Base-by-base conservation (phyloP, 768 basidiomycete genomes). In the Boletus subparvulus region DNA sequence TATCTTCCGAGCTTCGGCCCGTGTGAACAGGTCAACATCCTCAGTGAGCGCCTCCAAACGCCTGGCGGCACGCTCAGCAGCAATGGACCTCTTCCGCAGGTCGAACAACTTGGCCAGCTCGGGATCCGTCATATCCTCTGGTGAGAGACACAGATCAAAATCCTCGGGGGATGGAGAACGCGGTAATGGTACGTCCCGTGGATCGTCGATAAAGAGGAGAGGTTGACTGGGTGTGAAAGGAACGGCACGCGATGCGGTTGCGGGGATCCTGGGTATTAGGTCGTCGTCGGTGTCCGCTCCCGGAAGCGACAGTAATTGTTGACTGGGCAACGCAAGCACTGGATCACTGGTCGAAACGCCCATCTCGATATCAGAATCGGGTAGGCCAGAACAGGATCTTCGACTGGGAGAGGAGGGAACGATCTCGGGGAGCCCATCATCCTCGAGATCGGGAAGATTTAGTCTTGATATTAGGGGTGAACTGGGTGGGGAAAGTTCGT, bases 81-180 rank as follows among this genome's bases (percentile, higher is more conserved):
- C 65, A 19, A 73, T 55, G 40, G 70, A 68, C 60, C 73, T 68
- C 65, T 72, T 74, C 50, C 75, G 70, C 55, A 82, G 66, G 53
- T 77, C 77, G 50, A 67, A 75, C 10, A 83, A 48, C 54, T 69
- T 69, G 39, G 66, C 68, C 6, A 78, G 61, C 21, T 80, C 77
- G 1, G 76, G 75, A 51, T 76, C 74, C 13, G 66, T 50, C 4
- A 63, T 61, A 12, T 69, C 70, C 40, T 74, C 74, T 6, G 69
- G 61, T 1, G 68, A 57, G 17, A 76, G 59, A 36, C 75, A 74
- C 24, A 79, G 55, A 51, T 75, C 69, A 48, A 74, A 72, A 47
- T 73, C 72, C 47, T 81, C 76, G 0, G 78, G 77, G 1, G 77
- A 79, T 8, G 75, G 75, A 3, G 80, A 78, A 17, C 76, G 78